Conservation (phyloP, 208 protist species). For the Wallacemonas collosoma region DNA sequence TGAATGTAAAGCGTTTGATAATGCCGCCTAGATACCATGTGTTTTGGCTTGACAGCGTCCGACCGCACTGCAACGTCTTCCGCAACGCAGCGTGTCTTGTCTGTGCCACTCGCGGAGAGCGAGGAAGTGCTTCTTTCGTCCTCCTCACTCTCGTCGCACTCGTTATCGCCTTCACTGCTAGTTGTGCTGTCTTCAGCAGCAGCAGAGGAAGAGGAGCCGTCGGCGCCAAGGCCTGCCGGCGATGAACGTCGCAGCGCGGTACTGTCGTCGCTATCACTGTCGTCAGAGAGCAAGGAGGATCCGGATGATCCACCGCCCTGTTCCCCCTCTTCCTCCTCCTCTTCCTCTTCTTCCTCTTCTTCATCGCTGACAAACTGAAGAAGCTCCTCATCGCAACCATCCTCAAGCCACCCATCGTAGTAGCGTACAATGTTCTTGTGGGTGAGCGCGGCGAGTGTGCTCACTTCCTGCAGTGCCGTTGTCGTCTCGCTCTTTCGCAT, state of each 20-base stretch:
- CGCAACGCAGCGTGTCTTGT: background rate
- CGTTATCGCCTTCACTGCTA: background rate
- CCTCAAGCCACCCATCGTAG: conserved; percentile 89
- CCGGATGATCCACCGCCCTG: no score
- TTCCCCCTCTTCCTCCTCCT: background rate
- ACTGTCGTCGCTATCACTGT: background rate
- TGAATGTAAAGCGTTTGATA: conserved; percentile 88
- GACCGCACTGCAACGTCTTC: background rate
- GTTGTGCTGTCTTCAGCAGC: background rate
- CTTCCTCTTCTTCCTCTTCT: conserved; percentile 37
- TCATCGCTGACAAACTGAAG: conserved; percentile 50
- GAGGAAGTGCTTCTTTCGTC: conserved; percentile 22
- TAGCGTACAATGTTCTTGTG: conserved; percentile 90
- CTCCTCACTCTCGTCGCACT: background rate
- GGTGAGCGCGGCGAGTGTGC: conserved; percentile 75
- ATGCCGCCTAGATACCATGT: background rate
- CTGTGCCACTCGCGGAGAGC: conserved; percentile 1
- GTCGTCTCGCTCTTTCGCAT: conserved; percentile 35
- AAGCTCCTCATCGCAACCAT: conserved; percentile 80
- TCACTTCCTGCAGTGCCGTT: conserved; percentile 68
- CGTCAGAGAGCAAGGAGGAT: no score
- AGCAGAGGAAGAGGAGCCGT: background rate
- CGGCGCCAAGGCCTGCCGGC: background rate
- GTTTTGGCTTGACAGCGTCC: no score
- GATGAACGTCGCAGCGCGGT: background rate